A percentile compares a stretch with the other conserved stretches of the same genome.
These are phyloP conservation scores for Botrytis byssoidea DNA, from an alignment of 2,329 filamentous ascomycete species.

Conservation along the genomic window DNA sequence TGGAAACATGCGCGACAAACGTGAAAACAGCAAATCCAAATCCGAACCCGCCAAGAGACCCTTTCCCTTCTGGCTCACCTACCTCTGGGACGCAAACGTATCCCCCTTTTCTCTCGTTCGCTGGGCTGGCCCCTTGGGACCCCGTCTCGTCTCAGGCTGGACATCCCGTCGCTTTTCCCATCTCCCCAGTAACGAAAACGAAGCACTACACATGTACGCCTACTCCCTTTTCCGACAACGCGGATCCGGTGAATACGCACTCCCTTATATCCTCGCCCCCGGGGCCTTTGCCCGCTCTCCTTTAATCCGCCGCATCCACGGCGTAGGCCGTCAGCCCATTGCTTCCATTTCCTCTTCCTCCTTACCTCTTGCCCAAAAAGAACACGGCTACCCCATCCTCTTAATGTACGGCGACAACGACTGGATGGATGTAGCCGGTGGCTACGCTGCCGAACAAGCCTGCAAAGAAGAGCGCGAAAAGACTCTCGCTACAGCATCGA, in stretches of 20 bases:
- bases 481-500: slow-evolving; percentile 58
- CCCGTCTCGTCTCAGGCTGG: slow-evolving; percentile 91
- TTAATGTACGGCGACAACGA: slow-evolving; percentile 98
- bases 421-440: slow-evolving; percentile 96
- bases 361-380: slow-evolving; percentile 27
- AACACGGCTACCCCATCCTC: slow-evolving; percentile 74
- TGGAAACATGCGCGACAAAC: slow-evolving; percentile 48
- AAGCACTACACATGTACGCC: slow-evolving; percentile 86
- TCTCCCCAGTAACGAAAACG: slow-evolving; percentile 74
- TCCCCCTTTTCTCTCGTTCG: slow-evolving; percentile 92
- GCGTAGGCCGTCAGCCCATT: slow-evolving; percentile 71
- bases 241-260: slow-evolving; percentile 89
- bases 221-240: slow-evolving; percentile 92
- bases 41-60: slow-evolving; percentile 46
- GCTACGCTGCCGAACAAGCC: slow-evolving; percentile 75
- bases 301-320: slow-evolving; percentile 81
- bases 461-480: slow-evolving; percentile 66
- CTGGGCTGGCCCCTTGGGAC: slow-evolving; percentile 83
- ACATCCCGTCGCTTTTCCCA: slow-evolving; percentile 90
- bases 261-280: slow-evolving; percentile 89
- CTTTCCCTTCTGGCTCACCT: slow-evolving; percentile 82
- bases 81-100: slow-evolving; percentile 95
- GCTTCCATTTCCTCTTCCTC: slow-evolving; percentile 24
- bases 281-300: slow-evolving; percentile 89
- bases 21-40: slow-evolving; percentile 38